These are phyloP conservation scores for Pythium brassicae DNA, from an alignment of 352 stramenopile genomes.

Conservation along the genomic window DNA sequence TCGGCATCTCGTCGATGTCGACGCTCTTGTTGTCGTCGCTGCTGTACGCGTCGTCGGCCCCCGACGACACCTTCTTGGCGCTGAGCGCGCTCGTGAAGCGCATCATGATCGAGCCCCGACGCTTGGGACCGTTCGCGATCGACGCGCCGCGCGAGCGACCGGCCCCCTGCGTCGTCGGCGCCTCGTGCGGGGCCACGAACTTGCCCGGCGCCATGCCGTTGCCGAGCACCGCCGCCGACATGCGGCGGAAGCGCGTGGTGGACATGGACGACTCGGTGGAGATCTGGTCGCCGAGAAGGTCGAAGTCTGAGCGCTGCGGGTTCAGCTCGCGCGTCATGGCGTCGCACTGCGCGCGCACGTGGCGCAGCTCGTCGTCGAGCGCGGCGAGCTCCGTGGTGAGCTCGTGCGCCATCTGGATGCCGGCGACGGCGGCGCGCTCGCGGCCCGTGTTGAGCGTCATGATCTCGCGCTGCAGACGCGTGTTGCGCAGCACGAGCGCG, in stretches of 20 bases:
- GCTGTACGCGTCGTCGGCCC: background rate
- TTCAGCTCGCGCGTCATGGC: slow-evolving; percentile 30
- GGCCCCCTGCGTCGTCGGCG: background rate
- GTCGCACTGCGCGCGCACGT: slow-evolving; percentile 35
- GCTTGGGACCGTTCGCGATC: slow-evolving; percentile 16
- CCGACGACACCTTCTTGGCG: slow-evolving; percentile 2
- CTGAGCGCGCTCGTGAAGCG: slow-evolving; percentile 10
- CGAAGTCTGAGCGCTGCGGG: slow-evolving; percentile 17
- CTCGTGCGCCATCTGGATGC: slow-evolving; percentile 34
- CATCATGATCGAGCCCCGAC: slow-evolving; percentile 14
- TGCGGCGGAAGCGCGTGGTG: slow-evolving; percentile 16
- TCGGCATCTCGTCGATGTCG: slow-evolving; percentile 14
- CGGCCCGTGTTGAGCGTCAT: slow-evolving; percentile 41
- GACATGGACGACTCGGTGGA: slow-evolving; percentile 14
- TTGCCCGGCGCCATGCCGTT: slow-evolving; percentile 12
- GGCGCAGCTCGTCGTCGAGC: slow-evolving; percentile 31
- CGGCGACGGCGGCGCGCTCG: slow-evolving; percentile 33
- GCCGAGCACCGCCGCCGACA: slow-evolving; percentile 15
- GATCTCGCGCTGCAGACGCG: slow-evolving; percentile 60
- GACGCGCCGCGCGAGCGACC: slow-evolving; percentile 23
- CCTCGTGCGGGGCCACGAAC: slow-evolving; percentile 7
- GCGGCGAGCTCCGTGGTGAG: slow-evolving; percentile 44
- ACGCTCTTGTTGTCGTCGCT: slow-evolving; percentile 11
- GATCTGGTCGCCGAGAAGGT: slow-evolving; percentile 12
- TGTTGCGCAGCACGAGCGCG: slow-evolving; percentile 53